A percentile compares a stretch with the other conserved stretches of the same genome.
phyloP scores from a whole-genome alignment of 1,284 basidiomycete species.

The Papiliotrema nemorosa region DNA sequence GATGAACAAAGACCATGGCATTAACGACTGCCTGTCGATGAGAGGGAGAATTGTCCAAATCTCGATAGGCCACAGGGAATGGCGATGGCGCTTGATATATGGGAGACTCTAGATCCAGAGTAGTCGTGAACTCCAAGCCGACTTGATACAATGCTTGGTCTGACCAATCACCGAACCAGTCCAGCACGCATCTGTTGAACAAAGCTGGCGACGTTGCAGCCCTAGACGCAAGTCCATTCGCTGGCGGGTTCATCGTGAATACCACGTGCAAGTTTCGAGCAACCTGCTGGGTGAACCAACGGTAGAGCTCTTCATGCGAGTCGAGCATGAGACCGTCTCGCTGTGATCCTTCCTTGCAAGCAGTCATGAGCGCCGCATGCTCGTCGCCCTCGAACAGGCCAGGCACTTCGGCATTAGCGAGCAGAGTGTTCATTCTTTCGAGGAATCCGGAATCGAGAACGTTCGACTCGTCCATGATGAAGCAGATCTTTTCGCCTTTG shows the following conservation, averaged over 20 bases:
- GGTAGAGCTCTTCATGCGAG: conserved; percentile 92
- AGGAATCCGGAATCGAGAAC: conserved; percentile 97
- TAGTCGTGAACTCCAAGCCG: conserved; percentile 88
- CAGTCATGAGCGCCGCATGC: conserved; percentile 92
- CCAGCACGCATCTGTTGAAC: conserved; percentile 96
- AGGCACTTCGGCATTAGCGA: conserved; percentile 99
- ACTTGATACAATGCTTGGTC: conserved; percentile 97
- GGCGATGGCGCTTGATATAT: conserved; percentile 70
- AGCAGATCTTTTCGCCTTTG: conserved; percentile 98
- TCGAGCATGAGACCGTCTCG: conserved; percentile 97
- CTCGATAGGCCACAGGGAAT: conserved; percentile 85
- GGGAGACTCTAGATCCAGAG: conserved; percentile 81
- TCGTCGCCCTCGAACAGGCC: conserved; percentile 99
- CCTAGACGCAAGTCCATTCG: conserved; percentile 87
- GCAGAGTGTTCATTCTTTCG: conserved; percentile 97
- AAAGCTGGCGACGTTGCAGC: conserved; percentile 96
- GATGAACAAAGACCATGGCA: conserved; percentile 88
- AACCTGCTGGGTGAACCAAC: conserved; percentile 96
- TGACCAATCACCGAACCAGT: conserved; percentile 99
- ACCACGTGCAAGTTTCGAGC: conserved; percentile 95
- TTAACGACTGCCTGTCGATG: conserved; percentile 82
- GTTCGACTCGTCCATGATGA: conserved; percentile 99
- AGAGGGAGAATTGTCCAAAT: conserved; percentile 68
- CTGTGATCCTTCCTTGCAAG: conserved; percentile 97
- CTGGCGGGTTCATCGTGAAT: conserved; percentile 99